Conservation (phyloP, 768 basidiomycete species). For the Xerocomellus dryophilus region DNA sequence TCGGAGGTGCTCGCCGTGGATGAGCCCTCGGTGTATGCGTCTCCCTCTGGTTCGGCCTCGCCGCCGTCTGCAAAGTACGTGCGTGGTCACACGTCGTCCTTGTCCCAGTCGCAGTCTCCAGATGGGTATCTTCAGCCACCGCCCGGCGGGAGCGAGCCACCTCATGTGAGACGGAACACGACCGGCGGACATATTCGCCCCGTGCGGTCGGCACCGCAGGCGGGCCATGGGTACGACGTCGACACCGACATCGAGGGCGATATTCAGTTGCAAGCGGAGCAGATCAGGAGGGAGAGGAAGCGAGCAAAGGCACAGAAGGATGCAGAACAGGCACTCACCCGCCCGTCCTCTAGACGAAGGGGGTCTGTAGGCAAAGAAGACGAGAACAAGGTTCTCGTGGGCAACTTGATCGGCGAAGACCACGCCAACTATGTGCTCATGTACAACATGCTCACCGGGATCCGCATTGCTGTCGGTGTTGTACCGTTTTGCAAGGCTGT, state of each 20-base stretch:
- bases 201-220: slow-evolving; percentile 29
- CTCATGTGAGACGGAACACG: slow-evolving; percentile 61
- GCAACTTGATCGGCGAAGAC: slow-evolving; percentile 96
- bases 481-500: not conserved
- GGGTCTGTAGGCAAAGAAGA: slow-evolving; percentile 32
- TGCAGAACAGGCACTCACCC: slow-evolving; percentile 56
- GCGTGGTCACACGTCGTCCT: slow-evolving; percentile 19
- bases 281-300: slow-evolving; percentile 80
- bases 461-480: slow-evolving; percentile 80
- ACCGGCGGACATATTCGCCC: slow-evolving; percentile 50
- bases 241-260: slow-evolving; percentile 46
- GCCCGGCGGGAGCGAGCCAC: slow-evolving; percentile 14
- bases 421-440: slow-evolving; percentile 99
- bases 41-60: slow-evolving; percentile 12
- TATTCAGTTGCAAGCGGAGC: slow-evolving; percentile 86
- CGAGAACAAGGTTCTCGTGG: slow-evolving; percentile 69
- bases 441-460: slow-evolving; percentile 99
- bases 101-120: slow-evolving; percentile 29
- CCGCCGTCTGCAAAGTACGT: slow-evolving; percentile 23
- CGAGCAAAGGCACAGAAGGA: slow-evolving; percentile 64
- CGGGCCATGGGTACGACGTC: slow-evolving; percentile 38
- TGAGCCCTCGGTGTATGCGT: slow-evolving; percentile 15
- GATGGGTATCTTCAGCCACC: slow-evolving; percentile 58
- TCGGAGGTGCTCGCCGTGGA: slow-evolving; percentile 22
- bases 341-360: slow-evolving; percentile 21